Conservation (phyloP, 2,329 filamentous ascomycete species). For the Cladorrhinum sp. region DNA sequence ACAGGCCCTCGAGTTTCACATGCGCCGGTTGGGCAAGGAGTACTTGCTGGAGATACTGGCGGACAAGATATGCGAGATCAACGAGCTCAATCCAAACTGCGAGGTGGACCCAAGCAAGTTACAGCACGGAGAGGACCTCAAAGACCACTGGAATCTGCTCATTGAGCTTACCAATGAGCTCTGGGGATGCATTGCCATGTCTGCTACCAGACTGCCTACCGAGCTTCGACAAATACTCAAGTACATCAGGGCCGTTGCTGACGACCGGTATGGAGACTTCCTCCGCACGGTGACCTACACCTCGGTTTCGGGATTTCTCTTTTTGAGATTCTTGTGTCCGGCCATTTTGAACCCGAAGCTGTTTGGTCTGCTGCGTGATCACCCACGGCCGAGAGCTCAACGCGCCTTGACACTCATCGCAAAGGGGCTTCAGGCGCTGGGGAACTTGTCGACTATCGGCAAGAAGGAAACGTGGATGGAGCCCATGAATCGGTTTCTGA, state of each 20-base stretch:
- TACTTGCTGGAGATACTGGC: constrained; percentile 84
- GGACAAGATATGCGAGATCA: constrained; percentile 85
- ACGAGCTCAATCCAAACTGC: constrained; percentile 84
- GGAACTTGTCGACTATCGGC: constrained; percentile 87
- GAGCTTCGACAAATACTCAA: constrained; percentile 84
- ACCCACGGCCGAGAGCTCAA: constrained; percentile 77
- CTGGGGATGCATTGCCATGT: constrained; percentile 78
- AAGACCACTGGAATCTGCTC: constrained; percentile 78
- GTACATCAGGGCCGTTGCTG: constrained; percentile 86
- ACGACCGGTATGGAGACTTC: constrained; percentile 92
- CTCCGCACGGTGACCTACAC: constrained; percentile 86
- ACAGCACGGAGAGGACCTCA: constrained; percentile 62
- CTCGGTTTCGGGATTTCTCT: constrained; percentile 91
- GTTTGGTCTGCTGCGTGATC: constrained; percentile 79
- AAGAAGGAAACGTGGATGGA: constrained; percentile 99
- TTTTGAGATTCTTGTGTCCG: constrained; percentile 91
- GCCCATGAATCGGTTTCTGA: constrained; percentile 89
- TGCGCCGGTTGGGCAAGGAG: constrained; percentile 89
- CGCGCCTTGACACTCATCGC: constrained; percentile 88
- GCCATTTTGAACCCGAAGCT: constrained; percentile 95
- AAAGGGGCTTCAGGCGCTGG: constrained; percentile 85
- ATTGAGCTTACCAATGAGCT: constrained; percentile 75
- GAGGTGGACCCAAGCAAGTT: constrained; percentile 91
- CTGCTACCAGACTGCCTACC: constrained; percentile 70
- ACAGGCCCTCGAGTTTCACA: constrained; percentile 89